Base-by-base conservation (phyloP, 2,329 filamentous ascomycete genomes). In the Torrubiellomyces zombiae region DNA sequence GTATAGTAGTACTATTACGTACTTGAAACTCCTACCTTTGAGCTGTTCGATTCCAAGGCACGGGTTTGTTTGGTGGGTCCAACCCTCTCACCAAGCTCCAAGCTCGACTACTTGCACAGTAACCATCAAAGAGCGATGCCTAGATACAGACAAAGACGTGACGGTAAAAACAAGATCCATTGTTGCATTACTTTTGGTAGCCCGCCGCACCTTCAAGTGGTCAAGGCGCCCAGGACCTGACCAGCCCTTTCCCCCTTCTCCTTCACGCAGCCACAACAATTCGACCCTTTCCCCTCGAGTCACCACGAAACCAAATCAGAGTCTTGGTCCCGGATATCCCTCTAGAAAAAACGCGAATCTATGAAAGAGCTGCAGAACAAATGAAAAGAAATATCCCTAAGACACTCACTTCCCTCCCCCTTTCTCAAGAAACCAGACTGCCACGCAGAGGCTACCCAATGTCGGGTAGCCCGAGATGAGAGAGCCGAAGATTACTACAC, bases 161-260 rank as follows among this genome's bases (percentile, higher is more conserved):
- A 40, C 47, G 32, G 38, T 37, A 40, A 40, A 36, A 39, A 38
- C 35, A 42, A 41, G 40, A 45, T 23, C n/a, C n/a, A 41, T 43
- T 43, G 38, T 50, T 46, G 48, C 50, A 51, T 54, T 53, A 54
- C 50, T 54, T 53, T 53, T 53, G 43, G 47, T 47, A 47, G 42
- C 42, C 50, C 44, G 35, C 43, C 40, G 36, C 49, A 50, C 44
- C 48, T 48, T 38, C 32, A 36, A 38, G 10, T 15, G 14, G 47
- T 43, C 28, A 45, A 51, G 47, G 45, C 44, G 48, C 43, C 47
- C 44, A 45, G 42, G 44, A 42, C 43, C 22, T 23, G 20, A 18
- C 23, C 26, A 9, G 17, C 28, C 20, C 26, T 13, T 45, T 44
- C 44, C 45, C 35, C 42, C 50, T 42, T 43, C 45, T 50, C 46